Evolutionary conservation across 1,284 basidiomycete species (phyloP), one percentile per base, ranked within the genome.

Genomic region (Heterobasidion occidentale): DNA sequence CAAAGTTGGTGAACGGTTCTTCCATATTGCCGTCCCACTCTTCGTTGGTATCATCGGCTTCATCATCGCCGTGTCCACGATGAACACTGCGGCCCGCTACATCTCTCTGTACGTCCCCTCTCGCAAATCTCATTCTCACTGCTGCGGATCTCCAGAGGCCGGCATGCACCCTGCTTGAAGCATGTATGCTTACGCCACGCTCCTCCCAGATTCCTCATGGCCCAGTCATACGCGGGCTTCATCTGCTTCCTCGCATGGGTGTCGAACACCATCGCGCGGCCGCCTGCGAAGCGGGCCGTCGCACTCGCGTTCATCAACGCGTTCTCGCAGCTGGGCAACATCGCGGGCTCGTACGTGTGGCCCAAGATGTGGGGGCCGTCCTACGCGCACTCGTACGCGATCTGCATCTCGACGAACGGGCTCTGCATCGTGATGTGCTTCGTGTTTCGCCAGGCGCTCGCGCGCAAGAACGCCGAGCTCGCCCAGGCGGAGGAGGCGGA

Each of bases 261-360:
- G 44, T 84, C 81, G 62, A 84, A 83, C 61, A 80, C 83, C 4
- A 77, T 92, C 58, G 75, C 86, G 19, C 76, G 78, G 35, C 81
- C 87, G 44, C 78, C 87, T 7, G 79, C 81, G 14, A 91, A 90
- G 70, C 82, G 88, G 35, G 88, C 88, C n/a, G 86, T 89, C 17
- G 84, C 83, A 5, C 73, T 92, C 51, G 90, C 88, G 0, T 71
- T 88, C 56, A 82, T 88, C 59, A 90, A 91, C 65, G 78, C 84
- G 33, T 80, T 88, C 63, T 82, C 82, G n/a, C 81, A 86, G 61
- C 71, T 88, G 2, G 88, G 89, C 1, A 91, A 92, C 66, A 75
- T 91, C 47, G 71, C 79, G 52, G 88, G 90, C 63, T 88, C 89
- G 76, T 92, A 77, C 56, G 66, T 74, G 15, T 77, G 74, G 74